Evolutionary conservation across 1,139 yeast species (phyloP), one percentile per base, ranked within the genome.

Genomic region (Scheffersomyces illinoinensis): DNA sequence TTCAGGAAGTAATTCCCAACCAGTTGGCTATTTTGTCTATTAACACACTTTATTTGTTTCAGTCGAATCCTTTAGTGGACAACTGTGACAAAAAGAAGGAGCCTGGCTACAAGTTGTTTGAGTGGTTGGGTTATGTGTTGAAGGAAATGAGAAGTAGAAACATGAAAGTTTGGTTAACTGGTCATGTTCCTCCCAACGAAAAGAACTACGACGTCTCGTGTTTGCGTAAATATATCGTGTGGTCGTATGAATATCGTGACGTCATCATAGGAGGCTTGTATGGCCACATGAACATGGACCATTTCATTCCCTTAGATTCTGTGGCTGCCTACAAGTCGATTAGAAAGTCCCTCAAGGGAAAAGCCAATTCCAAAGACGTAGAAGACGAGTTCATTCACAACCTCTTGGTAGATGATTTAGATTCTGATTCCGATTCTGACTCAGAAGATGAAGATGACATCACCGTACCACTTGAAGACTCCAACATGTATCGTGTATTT

Each of bases 261-360:
- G 83, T 91, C 47, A 88, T 91, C 52, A 79, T 91, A 62, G 97
- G 97, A 33, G 93, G 95, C 14, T 75, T 91, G 43, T 91, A 84
- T 70, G 97, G 97, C 0, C 97, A 91, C 69, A 91, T 91, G 97
- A 91, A 91, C 71, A 76, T 91, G 60, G 97, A 91, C 70, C 97
- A 91, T 74, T 91, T 90, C 68, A 81, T 90, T 54, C 91, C 96
- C 0, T 78, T 89, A 64, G 96, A 91, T 74, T 83, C 92, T 0
- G 82, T 82, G 51, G 83, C 85, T 61, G 91, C 95, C 0, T 87
- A 90, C 76, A 78, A 81, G 59, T 83, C 88, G 1, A 77, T 84
- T 49, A 60, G 59, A 51, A 57, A 62, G 33, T 54, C 60, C 1
- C 51, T 60, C 43, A 62, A 61, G 21, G 43, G 54, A 14, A 23